Percentiles rank a stretch among this genome's conserved stretches.
Evolutionary conservation across 495 filamentous ascomycete species (phyloP).

Genomic region (Hypoxylon intermedium): DNA sequence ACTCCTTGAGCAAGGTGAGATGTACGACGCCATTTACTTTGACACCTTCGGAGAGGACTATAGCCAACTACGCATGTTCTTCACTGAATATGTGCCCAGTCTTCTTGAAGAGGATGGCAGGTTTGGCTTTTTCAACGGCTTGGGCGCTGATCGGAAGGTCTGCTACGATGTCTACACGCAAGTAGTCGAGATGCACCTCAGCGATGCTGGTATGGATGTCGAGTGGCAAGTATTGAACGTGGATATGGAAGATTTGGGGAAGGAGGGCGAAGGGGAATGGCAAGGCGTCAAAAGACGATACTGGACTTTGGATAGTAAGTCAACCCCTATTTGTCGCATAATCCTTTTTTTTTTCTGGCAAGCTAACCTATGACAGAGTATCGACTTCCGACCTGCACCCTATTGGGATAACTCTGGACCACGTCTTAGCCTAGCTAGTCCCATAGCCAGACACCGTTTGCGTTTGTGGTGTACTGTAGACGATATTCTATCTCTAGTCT

Average conservation of each 20-base stretch:
- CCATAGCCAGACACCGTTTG: conserved; percentile 31
- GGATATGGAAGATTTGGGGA: conserved; percentile 59
- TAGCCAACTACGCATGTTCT: conserved; percentile 81
- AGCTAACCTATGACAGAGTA: conserved; percentile 49
- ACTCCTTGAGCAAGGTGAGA: conserved; percentile 70
- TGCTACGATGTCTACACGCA: conserved; percentile 96
- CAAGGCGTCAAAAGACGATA: conserved; percentile 85
- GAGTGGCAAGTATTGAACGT: conserved; percentile 83
- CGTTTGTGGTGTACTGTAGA: conserved; percentile 15
- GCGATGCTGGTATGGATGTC: conserved; percentile 88
- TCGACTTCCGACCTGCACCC: conserved; percentile 62
- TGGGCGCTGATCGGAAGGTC: conserved; percentile 89
- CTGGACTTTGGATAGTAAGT: conserved; percentile 77
- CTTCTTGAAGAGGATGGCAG: conserved; percentile 74
- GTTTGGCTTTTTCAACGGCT: conserved; percentile 95
- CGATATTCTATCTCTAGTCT: conserved; percentile 38
- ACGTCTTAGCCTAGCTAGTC: conserved; percentile 33
- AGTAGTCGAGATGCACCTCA: conserved; percentile 89
- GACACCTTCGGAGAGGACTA: conserved; percentile 98
- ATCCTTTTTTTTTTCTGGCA: conserved; percentile 9
- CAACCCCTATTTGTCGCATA: neutral
- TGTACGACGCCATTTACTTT: conserved; percentile 95
- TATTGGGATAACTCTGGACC: conserved; percentile 58
- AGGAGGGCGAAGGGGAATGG: conserved; percentile 72
- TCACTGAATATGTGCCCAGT: conserved; percentile 82